Evolutionary conservation across 179 eudicot genomes (phyloP), one percentile per base, ranked within the genome.

Genomic region (Drosera spatulata): DNA sequence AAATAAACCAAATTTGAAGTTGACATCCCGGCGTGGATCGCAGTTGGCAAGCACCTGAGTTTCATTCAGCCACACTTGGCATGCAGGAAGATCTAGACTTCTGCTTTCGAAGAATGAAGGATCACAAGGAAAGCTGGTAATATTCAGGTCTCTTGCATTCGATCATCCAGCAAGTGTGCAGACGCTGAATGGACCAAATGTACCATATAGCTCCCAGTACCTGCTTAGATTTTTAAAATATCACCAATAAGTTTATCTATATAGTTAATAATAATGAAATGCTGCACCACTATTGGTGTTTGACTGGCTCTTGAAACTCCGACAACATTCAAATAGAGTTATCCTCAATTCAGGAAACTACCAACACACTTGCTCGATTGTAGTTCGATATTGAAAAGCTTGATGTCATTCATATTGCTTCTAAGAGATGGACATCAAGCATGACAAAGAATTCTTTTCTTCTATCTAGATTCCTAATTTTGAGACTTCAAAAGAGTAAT

Each of bases 191-290:
- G 7, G 97, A 83, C 76, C 86, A 78, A 43, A 88, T 54, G 67
- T 91, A 91, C 97, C 97, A 91, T 13, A 82, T 66, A 3, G 88
- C 85, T 59, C 97, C 97, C 43, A 83, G 48, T 6, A 91, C 95
- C 97, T 89, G 76, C 51, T 51, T 15, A 52, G 62, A 55, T 41
- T 38, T 40, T 48, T 48, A 4, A 48, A 58, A 39, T 57, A 10
- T 39, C 15, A 4, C 3, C 5, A 10, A 58, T 58, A 42, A 39
- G 14, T 39, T n/a, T 41, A 2, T 3, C 10, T 2, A 59, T 56
- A 7, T 6, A 5, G 9, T 56, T 11, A 3, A 22, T 39, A 55
- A 13, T 22, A 55, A 56, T 56, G n/a, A 39, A 39, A 56, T 9
- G 15, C 42, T 10, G 40, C 7, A n/a, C 22, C 6, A 5, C 5